A percentile compares a stretch with the other conserved stretches of the same genome.
Conservation (phyloP, 1,284 basidiomycete species). For the Cryptococcus hybrid region DNA sequence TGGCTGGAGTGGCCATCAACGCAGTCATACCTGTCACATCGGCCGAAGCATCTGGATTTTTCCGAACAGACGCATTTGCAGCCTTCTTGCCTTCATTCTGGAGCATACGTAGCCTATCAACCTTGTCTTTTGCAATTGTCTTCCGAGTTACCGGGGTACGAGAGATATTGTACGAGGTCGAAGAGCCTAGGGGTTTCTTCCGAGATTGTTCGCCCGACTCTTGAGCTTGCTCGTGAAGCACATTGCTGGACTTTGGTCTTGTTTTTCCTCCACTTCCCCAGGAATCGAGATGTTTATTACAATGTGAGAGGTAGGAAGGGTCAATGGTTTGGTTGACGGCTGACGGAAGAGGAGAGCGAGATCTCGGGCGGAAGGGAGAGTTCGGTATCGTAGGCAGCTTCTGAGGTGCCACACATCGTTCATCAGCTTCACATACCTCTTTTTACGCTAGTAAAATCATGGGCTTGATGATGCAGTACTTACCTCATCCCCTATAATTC, state of each 20-base stretch:
- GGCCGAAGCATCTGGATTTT: constrained; percentile 15
- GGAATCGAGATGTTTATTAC: constrained; percentile 40
- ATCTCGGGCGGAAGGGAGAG: constrained; percentile 1
- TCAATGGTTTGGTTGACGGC: constrained; percentile 48
- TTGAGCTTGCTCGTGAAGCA: too few species aligned
- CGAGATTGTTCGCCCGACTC: neutral
- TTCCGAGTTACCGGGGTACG: neutral
- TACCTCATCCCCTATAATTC: constrained; percentile 38
- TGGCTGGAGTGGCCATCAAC: constrained; percentile 46
- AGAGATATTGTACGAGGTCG: constrained; percentile 28
- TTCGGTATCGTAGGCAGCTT: constrained; percentile 24
- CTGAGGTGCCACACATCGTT: constrained; percentile 34
- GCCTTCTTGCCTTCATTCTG: constrained; percentile 16
- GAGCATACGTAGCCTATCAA: constrained; percentile 9
- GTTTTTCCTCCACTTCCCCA: constrained; percentile 18
- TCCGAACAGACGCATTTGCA: constrained; percentile 20
- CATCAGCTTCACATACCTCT: too few species aligned
- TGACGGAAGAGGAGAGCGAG: constrained; percentile 22
- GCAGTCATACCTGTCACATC: constrained; percentile 48
- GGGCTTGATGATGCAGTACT: constrained; percentile 1
- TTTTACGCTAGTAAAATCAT: too few species aligned
- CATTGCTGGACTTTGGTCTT: too few species aligned
- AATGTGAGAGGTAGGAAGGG: constrained; percentile 44
- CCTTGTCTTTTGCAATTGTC: neutral
- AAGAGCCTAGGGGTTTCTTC: constrained; percentile 21